Evolutionary conservation across 495 filamentous ascomycete genomes (phyloP), one percentile per base, ranked within the genome.

Genomic region (Penicillium mononematosum): DNA sequence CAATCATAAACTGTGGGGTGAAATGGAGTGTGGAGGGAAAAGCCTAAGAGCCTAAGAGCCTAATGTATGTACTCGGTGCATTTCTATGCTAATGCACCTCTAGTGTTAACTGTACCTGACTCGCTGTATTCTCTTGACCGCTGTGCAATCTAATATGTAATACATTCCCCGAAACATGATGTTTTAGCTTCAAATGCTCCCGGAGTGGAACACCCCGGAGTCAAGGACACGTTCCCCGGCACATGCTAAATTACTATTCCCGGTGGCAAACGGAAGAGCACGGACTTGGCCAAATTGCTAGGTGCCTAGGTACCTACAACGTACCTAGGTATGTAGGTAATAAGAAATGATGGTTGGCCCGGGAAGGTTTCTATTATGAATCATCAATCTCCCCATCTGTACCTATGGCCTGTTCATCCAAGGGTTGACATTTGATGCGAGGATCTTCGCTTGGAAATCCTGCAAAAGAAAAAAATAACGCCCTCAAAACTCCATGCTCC

Each of bases 401-500:
- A 48, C n/a, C 27, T 48, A 48, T 48, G 45, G 16, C 6, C 9
- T 20, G 27, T 32, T 32, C 5, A 31, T 12, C 9, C 25, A 39
- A 39, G 14, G 14, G 22, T 42, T 17, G 24, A 14, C 4, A 41
- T 27, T 7, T 7, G 48, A 45, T 45, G 5, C 14, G 27, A 34
- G 29, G 16, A 50, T 50, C 29, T 38, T 11, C 19, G 4, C 14
- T 31, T 7, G 17, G 17, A 36, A 48, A 31, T 17, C 45, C 6
- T 31, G n/a, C 36, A 17, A 34, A 29, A 29, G 1, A 10, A 29
- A 31, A 31, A 34, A 34, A 34, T 12, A 34, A 65, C 56, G 45
- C 46, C 36, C 42, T 53, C 9, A 29, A 45, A 66, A 66, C 64
- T 58, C 64, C 64, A 59, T 63, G 51, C 64, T 61, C 25, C 53